Percentiles rank a stretch among this genome's conserved stretches.
These are phyloP conservation scores for Lactifluus echinatus DNA, from an alignment of 768 basidiomycete species.

Conservation along the genomic window DNA sequence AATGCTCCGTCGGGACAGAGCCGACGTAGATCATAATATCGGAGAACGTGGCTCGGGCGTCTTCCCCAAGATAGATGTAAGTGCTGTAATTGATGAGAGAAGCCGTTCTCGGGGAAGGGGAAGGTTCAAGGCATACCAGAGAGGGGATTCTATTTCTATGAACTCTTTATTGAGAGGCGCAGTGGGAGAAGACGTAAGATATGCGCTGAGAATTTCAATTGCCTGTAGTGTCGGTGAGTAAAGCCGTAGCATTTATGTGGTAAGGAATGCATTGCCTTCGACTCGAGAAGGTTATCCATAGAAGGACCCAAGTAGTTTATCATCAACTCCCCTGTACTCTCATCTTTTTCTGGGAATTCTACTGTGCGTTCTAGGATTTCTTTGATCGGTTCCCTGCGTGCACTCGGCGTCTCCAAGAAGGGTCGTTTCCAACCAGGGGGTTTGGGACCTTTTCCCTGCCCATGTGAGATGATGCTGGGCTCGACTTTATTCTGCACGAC, in stretches of 20 bases:
- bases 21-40: constrained; percentile 73
- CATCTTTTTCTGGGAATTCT: constrained; percentile 95
- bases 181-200: constrained; percentile 77
- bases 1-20: constrained; percentile 73
- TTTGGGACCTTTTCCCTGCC: constrained; percentile 56
- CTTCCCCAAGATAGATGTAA: constrained; percentile 78
- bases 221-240: constrained; percentile 40
- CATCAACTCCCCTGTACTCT: constrained; percentile 82
- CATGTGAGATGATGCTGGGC: constrained; percentile 68
- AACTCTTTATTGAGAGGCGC: constrained; percentile 87
- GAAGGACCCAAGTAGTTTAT: constrained; percentile 76
- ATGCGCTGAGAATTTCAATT: constrained; percentile 75
- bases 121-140: constrained; percentile 48
- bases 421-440: constrained; percentile 89
- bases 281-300: constrained; percentile 59
- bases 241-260: not conserved
- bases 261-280: constrained; percentile 41
- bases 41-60: constrained; percentile 59
- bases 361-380: constrained; percentile 53
- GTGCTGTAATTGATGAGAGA: constrained; percentile 42
- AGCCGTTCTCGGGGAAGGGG: not conserved
- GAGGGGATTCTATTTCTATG: constrained; percentile 82
- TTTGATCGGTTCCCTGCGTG: constrained; percentile 44
- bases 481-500: constrained; percentile 81
- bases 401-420: constrained; percentile 81